phyloP scores from a whole-genome alignment of 2,329 filamentous ascomycete species.

The Neophaeococcomyces aloes region DNA sequence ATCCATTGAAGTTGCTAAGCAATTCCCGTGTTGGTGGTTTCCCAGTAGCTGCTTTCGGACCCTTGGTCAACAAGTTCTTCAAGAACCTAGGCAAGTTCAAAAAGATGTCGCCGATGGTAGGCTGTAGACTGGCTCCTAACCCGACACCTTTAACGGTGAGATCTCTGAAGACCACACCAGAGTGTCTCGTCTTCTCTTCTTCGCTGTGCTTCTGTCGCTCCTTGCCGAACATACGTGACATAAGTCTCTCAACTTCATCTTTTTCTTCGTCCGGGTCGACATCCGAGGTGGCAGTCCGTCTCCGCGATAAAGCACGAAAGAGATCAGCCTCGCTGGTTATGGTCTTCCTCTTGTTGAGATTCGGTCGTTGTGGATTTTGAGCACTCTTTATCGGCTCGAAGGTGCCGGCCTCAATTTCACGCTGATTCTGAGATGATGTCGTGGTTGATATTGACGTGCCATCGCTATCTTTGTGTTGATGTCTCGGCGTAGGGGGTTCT shows the following conservation, averaged over 20 bases:
- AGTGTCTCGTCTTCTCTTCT: slow-evolving; percentile 58
- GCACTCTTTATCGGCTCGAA: slow-evolving; percentile 6
- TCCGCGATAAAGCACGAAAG: slow-evolving; percentile 17
- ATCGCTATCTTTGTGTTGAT: neutral
- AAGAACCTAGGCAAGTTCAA: slow-evolving; percentile 39
- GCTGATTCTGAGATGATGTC: neutral
- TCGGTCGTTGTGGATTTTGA: slow-evolving; percentile 10
- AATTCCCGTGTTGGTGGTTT: slow-evolving; percentile 52
- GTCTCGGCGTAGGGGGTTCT: neutral
- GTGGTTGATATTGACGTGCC: neutral
- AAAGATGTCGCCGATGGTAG: slow-evolving; percentile 47
- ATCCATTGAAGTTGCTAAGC: slow-evolving; percentile 55
- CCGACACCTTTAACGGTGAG: slow-evolving; percentile 61
- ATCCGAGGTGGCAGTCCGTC: slow-evolving; percentile 15
- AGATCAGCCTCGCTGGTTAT: slow-evolving; percentile 17
- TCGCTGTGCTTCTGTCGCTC: slow-evolving; percentile 55
- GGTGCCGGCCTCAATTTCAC: neutral
- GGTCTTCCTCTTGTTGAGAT: slow-evolving; percentile 10
- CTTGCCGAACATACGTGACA: slow-evolving; percentile 61
- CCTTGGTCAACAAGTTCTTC: slow-evolving; percentile 33
- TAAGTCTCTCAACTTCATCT: slow-evolving; percentile 31
- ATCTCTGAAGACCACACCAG: slow-evolving; percentile 59
- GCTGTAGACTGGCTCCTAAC: slow-evolving; percentile 51
- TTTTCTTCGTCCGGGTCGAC: slow-evolving; percentile 16
- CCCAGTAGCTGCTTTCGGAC: slow-evolving; percentile 23